Percentiles rank a stretch among this genome's conserved stretches.
These are phyloP conservation scores for Allomyces javanicus DNA, from an alignment of 192 early-diverging fungal species.

Conservation along the genomic window DNA sequence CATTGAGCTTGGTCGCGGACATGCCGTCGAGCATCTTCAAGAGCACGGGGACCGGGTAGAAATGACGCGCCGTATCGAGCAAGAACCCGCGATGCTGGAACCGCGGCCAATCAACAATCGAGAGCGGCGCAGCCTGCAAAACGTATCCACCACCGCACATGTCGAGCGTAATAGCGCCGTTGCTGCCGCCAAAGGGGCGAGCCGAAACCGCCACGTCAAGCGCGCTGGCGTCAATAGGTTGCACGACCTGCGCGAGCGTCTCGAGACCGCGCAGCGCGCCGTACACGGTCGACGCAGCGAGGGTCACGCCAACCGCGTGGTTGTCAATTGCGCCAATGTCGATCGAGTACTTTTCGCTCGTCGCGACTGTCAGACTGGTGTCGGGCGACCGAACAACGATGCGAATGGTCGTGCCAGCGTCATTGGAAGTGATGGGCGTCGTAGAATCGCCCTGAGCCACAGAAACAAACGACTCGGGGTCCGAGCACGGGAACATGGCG, in stretches of 20 bases:
- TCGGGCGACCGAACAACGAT: too few species aligned
- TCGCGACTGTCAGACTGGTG: too few species aligned
- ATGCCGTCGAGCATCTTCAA: slow-evolving; percentile 30
- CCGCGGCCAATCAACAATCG: neutral
- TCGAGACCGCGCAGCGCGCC: slow-evolving; percentile 54
- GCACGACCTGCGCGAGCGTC: slow-evolving; percentile 47
- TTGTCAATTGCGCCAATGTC: neutral
- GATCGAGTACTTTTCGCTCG: too few species aligned
- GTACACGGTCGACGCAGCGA: slow-evolving; percentile 34
- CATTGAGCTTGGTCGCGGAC: slow-evolving; percentile 53
- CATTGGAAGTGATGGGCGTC: too few species aligned
- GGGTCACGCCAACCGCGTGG: slow-evolving; percentile 2
- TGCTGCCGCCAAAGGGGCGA: neutral
- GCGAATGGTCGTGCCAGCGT: too few species aligned
- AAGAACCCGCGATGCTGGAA: slow-evolving; percentile 30
- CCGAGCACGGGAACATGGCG: too few species aligned
- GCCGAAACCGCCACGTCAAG: neutral
- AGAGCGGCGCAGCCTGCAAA: neutral
- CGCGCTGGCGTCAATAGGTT: neutral
- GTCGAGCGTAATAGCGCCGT: too few species aligned
- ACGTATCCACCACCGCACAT: neutral
- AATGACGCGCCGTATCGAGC: slow-evolving; percentile 51
- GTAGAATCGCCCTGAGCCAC: too few species aligned
- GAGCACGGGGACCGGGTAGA: slow-evolving; percentile 31
- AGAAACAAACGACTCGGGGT: too few species aligned